Evolutionary conservation across 1,284 basidiomycete species (phyloP).

Genomic region (Porogramme epimiltina): DNA sequence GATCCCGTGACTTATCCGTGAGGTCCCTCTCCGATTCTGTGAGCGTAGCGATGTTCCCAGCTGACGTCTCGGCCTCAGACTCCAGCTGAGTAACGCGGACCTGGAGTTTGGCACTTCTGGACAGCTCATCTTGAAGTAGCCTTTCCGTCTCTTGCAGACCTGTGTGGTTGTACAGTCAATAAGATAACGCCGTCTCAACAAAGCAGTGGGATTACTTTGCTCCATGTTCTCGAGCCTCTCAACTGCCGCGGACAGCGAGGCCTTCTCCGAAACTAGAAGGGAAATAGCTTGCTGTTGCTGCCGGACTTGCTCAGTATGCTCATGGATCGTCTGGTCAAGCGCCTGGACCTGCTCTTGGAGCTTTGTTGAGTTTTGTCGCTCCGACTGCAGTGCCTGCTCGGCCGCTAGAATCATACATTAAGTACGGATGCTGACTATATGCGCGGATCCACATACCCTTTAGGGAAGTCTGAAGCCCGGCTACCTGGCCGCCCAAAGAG

Average conservation of each 20-base stretch:
- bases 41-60: constrained; percentile 42
- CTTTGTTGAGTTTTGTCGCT: constrained; percentile 20
- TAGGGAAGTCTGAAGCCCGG: constrained; percentile 5
- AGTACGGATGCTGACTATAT: not conserved
- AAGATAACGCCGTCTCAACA: not conserved
- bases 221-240: constrained; percentile 37
- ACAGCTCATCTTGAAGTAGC: constrained; percentile 46
- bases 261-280: constrained; percentile 41
- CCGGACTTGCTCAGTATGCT: constrained; percentile 25
- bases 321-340: constrained; percentile 24
- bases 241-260: constrained; percentile 32
- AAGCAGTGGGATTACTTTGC: constrained; percentile 30
- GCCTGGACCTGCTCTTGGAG: constrained; percentile 26
- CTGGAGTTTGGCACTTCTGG: constrained; percentile 40
- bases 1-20: constrained; percentile 60
- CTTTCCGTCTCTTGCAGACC: constrained; percentile 49
- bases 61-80: constrained; percentile 31
- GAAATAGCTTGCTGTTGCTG: constrained; percentile 41
- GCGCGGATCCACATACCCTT: constrained; percentile 3
- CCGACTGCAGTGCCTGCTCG: constrained; percentile 20
- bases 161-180: constrained; percentile 27
- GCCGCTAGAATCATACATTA: constrained; percentile 14
- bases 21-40: constrained; percentile 55
- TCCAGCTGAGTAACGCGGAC: constrained; percentile 45
- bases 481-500: not conserved